These are phyloP conservation scores for Acanthamoeba healyi DNA, from an alignment of 208 protist species.

Conservation along the genomic window DNA sequence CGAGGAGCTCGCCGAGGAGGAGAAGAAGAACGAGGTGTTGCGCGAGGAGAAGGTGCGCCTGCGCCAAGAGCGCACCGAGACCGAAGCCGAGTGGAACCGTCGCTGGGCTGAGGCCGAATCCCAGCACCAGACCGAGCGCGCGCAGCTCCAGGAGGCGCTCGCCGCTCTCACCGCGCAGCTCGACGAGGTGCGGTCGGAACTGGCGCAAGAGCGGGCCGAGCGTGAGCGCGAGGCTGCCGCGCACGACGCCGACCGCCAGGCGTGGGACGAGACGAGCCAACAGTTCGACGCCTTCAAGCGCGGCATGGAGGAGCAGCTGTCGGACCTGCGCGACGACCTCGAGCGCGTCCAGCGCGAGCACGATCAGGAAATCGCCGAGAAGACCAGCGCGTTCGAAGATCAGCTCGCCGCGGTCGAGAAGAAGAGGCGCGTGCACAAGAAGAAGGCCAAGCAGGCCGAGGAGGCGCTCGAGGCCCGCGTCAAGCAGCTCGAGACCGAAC, in stretches of 20 bases:
- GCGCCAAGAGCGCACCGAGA: not conserved
- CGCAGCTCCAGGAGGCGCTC: not conserved
- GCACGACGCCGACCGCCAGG: not conserved
- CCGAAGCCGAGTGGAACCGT: not conserved
- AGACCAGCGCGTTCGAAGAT: not conserved
- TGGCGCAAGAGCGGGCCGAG: not conserved
- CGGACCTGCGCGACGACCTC: not conserved
- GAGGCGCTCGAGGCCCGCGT: not conserved
- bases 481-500: not conserved
- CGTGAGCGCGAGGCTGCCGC: not conserved
- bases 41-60: not conserved
- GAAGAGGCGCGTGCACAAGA: not conserved
- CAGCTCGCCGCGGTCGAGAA: not conserved
- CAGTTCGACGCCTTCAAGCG: not conserved
- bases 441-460: not conserved
- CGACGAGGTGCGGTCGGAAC: not conserved
- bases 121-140: not conserved
- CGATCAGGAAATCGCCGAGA: not conserved
- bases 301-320: not conserved
- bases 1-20: constrained; percentile 6
- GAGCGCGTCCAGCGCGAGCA: not conserved
- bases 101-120: not conserved
- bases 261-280: not conserved
- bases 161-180: not conserved
- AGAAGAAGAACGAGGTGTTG: constrained; percentile 26